Evolutionary conservation across 2,329 filamentous ascomycete species (phyloP).

Genomic region (Daldinia sp.): DNA sequence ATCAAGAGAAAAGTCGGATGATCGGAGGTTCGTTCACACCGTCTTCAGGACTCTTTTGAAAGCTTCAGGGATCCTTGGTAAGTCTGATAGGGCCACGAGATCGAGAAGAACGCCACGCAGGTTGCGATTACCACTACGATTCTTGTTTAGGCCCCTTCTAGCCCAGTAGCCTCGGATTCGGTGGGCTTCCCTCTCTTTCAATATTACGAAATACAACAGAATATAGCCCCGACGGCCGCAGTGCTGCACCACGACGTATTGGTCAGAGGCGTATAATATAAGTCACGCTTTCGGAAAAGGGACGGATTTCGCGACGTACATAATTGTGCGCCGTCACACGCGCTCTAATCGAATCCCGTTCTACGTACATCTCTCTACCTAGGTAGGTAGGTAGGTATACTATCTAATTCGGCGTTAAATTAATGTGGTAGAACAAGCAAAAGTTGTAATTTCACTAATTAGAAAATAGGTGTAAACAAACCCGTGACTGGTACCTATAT

Average conservation of each 20-base stretch:
- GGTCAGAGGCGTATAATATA: not conserved
- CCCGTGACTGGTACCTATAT: too few species aligned
- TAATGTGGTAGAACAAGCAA: not conserved
- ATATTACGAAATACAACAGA: too few species aligned
- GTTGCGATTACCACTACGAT: too few species aligned
- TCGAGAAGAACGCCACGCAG: not conserved
- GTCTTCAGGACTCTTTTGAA: not conserved
- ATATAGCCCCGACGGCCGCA: not conserved
- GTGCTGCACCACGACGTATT: not conserved
- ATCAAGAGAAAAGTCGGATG: not conserved
- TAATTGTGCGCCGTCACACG: not conserved
- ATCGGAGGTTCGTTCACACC: not conserved
- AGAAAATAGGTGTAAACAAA: not conserved
- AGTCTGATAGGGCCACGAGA: not conserved
- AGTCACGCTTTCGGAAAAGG: not conserved
- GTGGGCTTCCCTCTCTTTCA: not conserved
- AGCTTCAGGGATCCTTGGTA: not conserved
- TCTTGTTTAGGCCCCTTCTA: not conserved
- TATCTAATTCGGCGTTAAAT: too few species aligned
- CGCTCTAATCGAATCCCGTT: not conserved
- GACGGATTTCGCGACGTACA: not conserved
- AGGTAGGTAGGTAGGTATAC: too few species aligned
- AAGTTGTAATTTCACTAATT: not conserved
- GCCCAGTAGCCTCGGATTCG: not conserved
- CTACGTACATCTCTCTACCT: too few species aligned